Conservation (phyloP, 805 yeast species). For the Maudiozyma bulderi region DNA sequence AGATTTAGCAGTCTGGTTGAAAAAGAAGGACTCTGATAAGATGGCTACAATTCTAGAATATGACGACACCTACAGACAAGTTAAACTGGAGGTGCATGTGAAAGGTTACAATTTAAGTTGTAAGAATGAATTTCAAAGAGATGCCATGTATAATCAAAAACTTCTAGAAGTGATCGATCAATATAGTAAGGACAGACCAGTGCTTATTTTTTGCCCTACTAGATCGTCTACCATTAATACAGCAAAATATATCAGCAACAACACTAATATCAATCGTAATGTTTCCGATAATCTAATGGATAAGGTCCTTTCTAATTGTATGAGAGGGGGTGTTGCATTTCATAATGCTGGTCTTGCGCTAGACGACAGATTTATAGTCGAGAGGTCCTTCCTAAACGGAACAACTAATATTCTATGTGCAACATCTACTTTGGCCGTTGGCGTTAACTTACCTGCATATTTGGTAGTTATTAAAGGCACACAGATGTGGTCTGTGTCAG, state of each 20-base stretch:
- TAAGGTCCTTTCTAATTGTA: conserved; percentile 5
- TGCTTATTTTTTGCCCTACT: conserved; percentile 45
- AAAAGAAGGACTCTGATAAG: conserved; percentile 10
- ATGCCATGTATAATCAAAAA: conserved; percentile 34
- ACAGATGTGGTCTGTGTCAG: conserved; percentile 44
- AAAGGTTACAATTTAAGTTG: conserved; percentile 33
- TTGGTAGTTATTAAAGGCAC: conserved; percentile 55
- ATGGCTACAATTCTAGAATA: conserved; percentile 33
- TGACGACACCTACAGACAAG: conserved; percentile 42
- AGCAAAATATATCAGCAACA: conserved; percentile 32
- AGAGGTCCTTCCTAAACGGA: conserved; percentile 36
- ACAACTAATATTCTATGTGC: conserved; percentile 39
- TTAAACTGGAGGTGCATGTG: conserved; percentile 33
- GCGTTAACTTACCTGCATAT: conserved; percentile 54
- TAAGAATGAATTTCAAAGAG: conserved; percentile 41
- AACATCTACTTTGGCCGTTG: conserved; percentile 53
- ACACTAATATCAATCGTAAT: too few species aligned
- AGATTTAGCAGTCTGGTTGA: conserved; percentile 40
- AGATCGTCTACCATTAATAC: conserved; percentile 40
- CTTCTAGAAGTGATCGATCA: conserved; percentile 32
- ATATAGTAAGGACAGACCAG: conserved; percentile 36
- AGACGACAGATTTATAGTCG: conserved; percentile 39
- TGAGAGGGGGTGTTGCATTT: conserved; percentile 36
- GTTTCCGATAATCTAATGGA: neutral
- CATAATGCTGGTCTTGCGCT: conserved; percentile 51